Evolutionary conservation across 768 basidiomycete species (phyloP), one percentile per base, ranked within the genome.

Genomic region (Amyloporia xantha): DNA sequence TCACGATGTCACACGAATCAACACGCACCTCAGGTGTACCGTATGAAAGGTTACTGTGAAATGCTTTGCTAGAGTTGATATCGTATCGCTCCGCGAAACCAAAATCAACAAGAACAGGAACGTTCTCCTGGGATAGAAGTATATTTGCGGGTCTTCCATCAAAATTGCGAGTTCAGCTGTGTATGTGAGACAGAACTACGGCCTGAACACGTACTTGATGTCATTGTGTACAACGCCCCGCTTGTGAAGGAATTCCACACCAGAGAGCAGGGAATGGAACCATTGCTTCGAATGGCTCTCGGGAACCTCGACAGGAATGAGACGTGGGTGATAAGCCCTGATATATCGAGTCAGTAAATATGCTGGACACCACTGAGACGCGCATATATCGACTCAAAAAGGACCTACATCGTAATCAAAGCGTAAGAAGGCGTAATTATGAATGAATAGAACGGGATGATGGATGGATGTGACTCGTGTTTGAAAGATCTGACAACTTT

Each of bases 21-120:
- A 17, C 4, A 21, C 52, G 50, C 62, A 90, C 88, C 72, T 95
- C 92, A 23, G 93, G 92, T 3, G 94, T 98, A 4, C 93, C 95
- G 61, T 89, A 89, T 1, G 88, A 79, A 40, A 91, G 74, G 58
- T 87, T 87, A 57, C 86, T 88, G 54, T 82, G 80, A 70, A 92
- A 91, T 1, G 86, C 83, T 17, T 78, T 79, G 15, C 71, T 63
- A 0, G 81, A 78, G 1, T 68, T 64, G 37, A 76, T 59, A 54
- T 90, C 84, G 61, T 93, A 93, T 55, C 80, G 81, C 60, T 95
- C 89, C 1, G 95, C 91, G 58, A 98, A 99, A 1, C 96, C 95
- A 59, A 96, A 99, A 66, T 98, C 96, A 30, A 96, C 86, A 3
- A 98, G 78, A 2, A 96, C 86, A 1, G 92, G 91, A 1, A 92